These are phyloP conservation scores for Zangia roseola DNA, from an alignment of 768 basidiomycete genomes.

Conservation along the genomic window DNA sequence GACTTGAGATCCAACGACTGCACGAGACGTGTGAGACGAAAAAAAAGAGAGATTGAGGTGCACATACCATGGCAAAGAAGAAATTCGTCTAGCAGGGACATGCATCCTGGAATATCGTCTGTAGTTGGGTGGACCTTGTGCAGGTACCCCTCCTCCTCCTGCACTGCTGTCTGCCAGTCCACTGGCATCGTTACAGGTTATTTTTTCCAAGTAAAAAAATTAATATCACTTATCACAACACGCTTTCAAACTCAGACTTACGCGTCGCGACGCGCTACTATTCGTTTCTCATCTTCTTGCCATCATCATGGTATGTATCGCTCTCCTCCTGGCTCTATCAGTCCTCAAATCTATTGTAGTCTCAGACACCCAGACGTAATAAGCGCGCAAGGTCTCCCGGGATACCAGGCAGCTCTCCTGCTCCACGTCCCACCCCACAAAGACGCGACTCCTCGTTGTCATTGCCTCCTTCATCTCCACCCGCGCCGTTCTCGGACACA, in stretches of 20 bases:
- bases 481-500: slow-evolving; percentile 80
- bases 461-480: slow-evolving; percentile 84
- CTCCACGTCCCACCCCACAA: slow-evolving; percentile 40
- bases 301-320: slow-evolving; percentile 38
- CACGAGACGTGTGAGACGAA: slow-evolving; percentile 9
- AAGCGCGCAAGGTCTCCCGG: slow-evolving; percentile 66
- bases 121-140: slow-evolving; percentile 65
- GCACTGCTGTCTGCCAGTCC: slow-evolving; percentile 55
- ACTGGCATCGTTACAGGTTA: slow-evolving; percentile 30
- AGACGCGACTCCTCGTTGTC: slow-evolving; percentile 68
- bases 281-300: slow-evolving; percentile 17
- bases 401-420: slow-evolving; percentile 46
- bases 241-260: slow-evolving; percentile 47
- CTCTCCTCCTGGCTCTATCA: neutral
- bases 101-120: slow-evolving; percentile 81
- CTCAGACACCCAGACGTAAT: slow-evolving; percentile 48
- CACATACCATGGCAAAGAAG: slow-evolving; percentile 64
- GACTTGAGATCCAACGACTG: slow-evolving; percentile 79
- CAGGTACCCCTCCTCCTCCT: slow-evolving; percentile 69
- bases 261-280: slow-evolving; percentile 48
- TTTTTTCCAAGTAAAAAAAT: slow-evolving; percentile 4
- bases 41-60: neutral
- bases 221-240: slow-evolving; percentile 13
- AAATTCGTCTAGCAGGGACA: slow-evolving; percentile 71
- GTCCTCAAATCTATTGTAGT: slow-evolving; percentile 20